Percentiles rank a stretch among this genome's conserved stretches.
These are phyloP conservation scores for Fraxinus nigra DNA, from an alignment of 305 asterid genomes.

Conservation along the genomic window DNA sequence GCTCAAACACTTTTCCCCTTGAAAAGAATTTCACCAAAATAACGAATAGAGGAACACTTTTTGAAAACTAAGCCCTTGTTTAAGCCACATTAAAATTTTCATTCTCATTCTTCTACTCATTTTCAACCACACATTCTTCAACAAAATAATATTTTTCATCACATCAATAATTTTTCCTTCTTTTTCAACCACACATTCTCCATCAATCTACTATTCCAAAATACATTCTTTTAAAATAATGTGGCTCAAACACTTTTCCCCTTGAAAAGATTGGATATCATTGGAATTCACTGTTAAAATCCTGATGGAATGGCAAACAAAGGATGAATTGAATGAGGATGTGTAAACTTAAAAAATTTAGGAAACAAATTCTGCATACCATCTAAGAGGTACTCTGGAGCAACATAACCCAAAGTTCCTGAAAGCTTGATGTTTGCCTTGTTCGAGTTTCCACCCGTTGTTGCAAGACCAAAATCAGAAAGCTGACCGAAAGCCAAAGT, in stretches of 20 bases:
- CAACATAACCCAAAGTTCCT: constrained; percentile 85
- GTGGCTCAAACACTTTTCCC: neutral
- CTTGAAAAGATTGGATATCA: neutral
- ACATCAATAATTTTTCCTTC: too few species aligned
- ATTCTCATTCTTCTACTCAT: too few species aligned
- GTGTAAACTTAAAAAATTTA: constrained; percentile 4
- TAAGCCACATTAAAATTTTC: too few species aligned
- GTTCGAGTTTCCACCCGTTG: constrained; percentile 50
- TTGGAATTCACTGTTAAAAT: neutral
- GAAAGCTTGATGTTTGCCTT: constrained; percentile 62
- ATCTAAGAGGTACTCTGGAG: constrained; percentile 84
- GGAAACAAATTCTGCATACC: constrained; percentile 41
- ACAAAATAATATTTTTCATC: too few species aligned
- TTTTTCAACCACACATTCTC: too few species aligned
- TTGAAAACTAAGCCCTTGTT: neutral
- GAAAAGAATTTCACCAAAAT: neutral
- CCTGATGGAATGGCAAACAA: neutral
- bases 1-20: neutral
- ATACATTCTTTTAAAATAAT: too few species aligned
- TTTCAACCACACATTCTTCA: too few species aligned
- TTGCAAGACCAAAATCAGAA: constrained; percentile 85
- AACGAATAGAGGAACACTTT: neutral
- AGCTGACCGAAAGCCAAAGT: constrained; percentile 47
- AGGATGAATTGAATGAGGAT: neutral
- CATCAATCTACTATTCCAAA: too few species aligned